phyloP scores from a whole-genome alignment of 2,329 filamentous ascomycete genomes.

The Trichoderma arundinaceum region DNA sequence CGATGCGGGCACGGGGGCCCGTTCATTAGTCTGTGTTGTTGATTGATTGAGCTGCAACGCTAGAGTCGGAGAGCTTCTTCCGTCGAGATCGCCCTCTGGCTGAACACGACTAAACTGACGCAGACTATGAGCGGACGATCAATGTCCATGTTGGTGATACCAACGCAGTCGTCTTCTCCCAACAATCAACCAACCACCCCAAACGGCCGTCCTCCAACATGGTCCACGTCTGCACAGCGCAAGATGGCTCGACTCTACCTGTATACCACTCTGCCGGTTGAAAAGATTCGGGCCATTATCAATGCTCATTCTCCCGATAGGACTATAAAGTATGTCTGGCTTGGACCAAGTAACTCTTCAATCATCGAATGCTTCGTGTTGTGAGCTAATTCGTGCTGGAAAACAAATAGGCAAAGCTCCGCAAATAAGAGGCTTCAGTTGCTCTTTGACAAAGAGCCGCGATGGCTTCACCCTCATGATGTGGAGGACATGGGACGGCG shows the following conservation, averaged over 20 bases:
- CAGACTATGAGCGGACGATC: slow-evolving; percentile 15
- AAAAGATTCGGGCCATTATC: slow-evolving; percentile 57
- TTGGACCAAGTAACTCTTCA: too few relatives aligned
- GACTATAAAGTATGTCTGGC: slow-evolving; percentile 52
- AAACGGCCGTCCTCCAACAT: slow-evolving; percentile 60
- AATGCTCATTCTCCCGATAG: slow-evolving; percentile 50
- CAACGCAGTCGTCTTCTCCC: slow-evolving; percentile 21
- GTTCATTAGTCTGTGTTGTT: neutral
- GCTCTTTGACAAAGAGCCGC: slow-evolving; percentile 63
- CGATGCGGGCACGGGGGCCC: slow-evolving; percentile 9
- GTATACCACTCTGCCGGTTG: slow-evolving; percentile 59
- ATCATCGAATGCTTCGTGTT: neutral
- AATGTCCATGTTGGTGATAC: slow-evolving; percentile 14
- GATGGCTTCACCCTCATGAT: slow-evolving; percentile 60
- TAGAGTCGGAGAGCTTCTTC: neutral
- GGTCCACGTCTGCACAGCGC: slow-evolving; percentile 59
- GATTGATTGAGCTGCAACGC: neutral
- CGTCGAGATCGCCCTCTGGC: neutral
- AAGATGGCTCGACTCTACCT: slow-evolving; percentile 62
- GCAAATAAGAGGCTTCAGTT: slow-evolving; percentile 63
- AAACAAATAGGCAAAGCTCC: slow-evolving; percentile 56
- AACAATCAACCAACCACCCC: slow-evolving; percentile 37
- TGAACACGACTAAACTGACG: neutral
- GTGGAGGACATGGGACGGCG: slow-evolving; percentile 59
- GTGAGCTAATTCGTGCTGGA: neutral